Conservation (phyloP, 495 filamentous ascomycete genomes). For the Thermothielavioides terrestris region DNA sequence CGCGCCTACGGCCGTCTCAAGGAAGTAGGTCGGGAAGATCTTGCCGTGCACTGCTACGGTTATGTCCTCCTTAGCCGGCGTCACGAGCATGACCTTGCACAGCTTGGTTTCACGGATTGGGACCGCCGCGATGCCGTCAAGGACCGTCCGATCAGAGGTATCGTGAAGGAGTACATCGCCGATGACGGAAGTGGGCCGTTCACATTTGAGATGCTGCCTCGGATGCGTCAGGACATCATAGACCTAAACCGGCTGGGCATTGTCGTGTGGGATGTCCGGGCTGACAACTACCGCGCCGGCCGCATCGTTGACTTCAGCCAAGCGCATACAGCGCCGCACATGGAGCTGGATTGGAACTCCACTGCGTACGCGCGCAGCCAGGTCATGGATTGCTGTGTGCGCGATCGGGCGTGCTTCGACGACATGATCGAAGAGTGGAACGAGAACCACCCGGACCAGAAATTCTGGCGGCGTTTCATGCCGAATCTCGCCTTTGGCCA, state of each 20-base stretch:
- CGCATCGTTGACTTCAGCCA: slow-evolving; percentile 34
- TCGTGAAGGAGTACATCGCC: not conserved
- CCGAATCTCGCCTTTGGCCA: not conserved
- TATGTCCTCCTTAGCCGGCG: not conserved
- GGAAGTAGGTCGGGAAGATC: not conserved
- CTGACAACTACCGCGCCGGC: slow-evolving; percentile 36
- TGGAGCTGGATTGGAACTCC: not conserved
- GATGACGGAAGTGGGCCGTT: not conserved
- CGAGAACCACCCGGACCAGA: not conserved
- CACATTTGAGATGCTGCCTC: not conserved
- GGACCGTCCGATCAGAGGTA: not conserved
- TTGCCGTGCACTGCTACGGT: not conserved
- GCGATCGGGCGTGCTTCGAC: not conserved
- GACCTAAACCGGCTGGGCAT: not conserved
- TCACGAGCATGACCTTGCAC: not conserved
- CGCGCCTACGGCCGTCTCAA: not conserved
- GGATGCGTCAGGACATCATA: not conserved
- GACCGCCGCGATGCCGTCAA: not conserved
- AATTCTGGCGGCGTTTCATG: not conserved
- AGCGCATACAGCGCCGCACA: slow-evolving; percentile 8
- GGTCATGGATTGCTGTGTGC: not conserved
- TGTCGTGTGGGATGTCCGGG: not conserved
- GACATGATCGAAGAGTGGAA: not conserved
- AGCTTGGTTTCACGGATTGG: not conserved
- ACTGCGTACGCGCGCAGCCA: not conserved